phyloP scores from a whole-genome alignment of 257 asterid species.

The Solanum dulcamara region DNA sequence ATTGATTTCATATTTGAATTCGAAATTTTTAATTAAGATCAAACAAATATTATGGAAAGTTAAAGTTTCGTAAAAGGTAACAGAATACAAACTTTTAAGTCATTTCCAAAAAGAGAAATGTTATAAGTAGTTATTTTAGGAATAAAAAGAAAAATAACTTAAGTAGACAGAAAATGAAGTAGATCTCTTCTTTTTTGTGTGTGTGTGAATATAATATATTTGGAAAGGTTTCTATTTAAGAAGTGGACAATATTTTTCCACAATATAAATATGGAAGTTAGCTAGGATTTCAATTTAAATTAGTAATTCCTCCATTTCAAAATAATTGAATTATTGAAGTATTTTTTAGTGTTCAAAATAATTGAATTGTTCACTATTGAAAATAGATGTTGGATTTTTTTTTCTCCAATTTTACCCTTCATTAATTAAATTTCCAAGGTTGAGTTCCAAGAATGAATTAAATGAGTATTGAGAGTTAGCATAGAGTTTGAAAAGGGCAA shows the following conservation, averaged over 20 bases:
- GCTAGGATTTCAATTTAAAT: neutral
- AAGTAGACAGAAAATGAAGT: neutral
- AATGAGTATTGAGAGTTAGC: no score
- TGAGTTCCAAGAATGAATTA: no score
- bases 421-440: no score
- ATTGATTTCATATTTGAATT: neutral
- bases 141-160: neutral
- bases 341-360: no score
- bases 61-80: neutral
- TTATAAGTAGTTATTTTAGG: neutral
- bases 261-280: neutral
- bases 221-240: neutral
- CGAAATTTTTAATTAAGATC: neutral
- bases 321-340: no score
- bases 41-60: neutral
- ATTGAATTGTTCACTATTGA: no score
- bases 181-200: no score
- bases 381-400: no score
- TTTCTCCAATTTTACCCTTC: no score
- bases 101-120: neutral
- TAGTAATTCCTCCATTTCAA: no score
- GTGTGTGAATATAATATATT: neutral
- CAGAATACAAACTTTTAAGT: neutral
- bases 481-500: no score
- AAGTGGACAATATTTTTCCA: neutral